A percentile compares a stretch with the other conserved stretches of the same genome.
Evolutionary conservation across 495 filamentous ascomycete species (phyloP).

Genomic region (Haplographium delicatum): DNA sequence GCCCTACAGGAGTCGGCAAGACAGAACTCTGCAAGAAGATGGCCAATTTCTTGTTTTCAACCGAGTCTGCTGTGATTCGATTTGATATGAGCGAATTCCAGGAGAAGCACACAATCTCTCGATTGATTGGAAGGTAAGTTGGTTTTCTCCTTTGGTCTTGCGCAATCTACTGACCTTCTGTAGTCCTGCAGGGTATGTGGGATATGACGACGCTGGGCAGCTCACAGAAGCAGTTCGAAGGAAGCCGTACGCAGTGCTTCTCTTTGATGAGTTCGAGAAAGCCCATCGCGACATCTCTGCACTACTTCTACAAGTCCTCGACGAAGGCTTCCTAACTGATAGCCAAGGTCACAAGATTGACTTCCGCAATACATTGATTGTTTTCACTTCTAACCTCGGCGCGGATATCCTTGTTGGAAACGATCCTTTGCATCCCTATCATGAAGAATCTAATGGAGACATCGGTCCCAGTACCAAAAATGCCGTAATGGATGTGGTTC

Average conservation of each 20-base stretch:
- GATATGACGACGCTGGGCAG: constrained; percentile 96
- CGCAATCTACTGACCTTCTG: background rate
- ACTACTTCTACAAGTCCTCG: constrained; percentile 89
- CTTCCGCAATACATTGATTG: constrained; percentile 93
- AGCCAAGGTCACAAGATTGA: constrained; percentile 94
- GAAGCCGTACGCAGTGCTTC: constrained; percentile 90
- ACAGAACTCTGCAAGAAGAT: constrained; percentile 97
- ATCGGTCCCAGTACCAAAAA: constrained; percentile 64
- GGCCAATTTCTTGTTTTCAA: constrained; percentile 87
- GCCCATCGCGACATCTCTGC: constrained; percentile 93
- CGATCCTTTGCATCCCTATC: constrained; percentile 50
- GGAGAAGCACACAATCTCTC: constrained; percentile 92
- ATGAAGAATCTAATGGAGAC: constrained; percentile 54
- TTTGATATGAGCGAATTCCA: constrained; percentile 99
- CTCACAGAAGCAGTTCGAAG: constrained; percentile 91
- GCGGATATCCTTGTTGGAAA: constrained; percentile 64
- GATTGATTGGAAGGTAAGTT: constrained; percentile 63
- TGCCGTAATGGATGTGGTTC: constrained; percentile 86
- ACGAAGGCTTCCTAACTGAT: constrained; percentile 95
- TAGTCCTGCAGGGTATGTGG: constrained; percentile 39
- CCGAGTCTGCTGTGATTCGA: constrained; percentile 79
- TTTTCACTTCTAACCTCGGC: constrained; percentile 90
- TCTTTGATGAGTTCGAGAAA: constrained; percentile 98
- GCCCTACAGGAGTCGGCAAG: constrained; percentile 94
- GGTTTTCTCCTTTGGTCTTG: background rate